Percentiles rank a stretch among this genome's conserved stretches.
Conservation (phyloP, 1,284 basidiomycete species). For the Cronartium quercuum region DNA sequence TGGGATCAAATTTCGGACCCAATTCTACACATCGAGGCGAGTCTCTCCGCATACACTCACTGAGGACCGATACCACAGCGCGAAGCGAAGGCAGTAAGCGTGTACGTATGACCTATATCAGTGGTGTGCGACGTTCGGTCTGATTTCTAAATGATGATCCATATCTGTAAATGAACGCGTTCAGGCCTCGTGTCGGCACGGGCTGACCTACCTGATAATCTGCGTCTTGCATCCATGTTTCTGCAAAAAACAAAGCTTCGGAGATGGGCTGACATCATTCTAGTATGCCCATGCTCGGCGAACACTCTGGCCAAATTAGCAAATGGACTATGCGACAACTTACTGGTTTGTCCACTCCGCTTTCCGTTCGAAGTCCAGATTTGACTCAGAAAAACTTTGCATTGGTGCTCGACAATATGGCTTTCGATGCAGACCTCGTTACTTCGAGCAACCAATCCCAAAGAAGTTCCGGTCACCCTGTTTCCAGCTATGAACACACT, state of each 20-base stretch:
- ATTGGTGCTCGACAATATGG: not conserved
- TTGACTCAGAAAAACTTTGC: not conserved
- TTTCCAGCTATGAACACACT: slow-evolving; percentile 98
- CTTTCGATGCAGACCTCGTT: slow-evolving; percentile 68
- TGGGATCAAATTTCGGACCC: slow-evolving; percentile 76
- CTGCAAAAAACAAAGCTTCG: slow-evolving; percentile 55
- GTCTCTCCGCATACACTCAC: slow-evolving; percentile 17
- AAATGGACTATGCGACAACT: slow-evolving; percentile 79
- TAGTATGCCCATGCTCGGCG: slow-evolving; percentile 89
- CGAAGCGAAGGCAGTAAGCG: no score
- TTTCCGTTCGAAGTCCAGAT: not conserved
- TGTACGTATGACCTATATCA: no score
- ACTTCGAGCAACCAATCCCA: slow-evolving; percentile 73
- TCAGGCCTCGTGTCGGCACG: no score
- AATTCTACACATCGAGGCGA: slow-evolving; percentile 82
- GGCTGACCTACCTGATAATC: no score
- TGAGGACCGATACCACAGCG: no score
- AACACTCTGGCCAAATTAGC: slow-evolving; percentile 92
- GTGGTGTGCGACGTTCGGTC: no score
- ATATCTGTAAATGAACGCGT: no score
- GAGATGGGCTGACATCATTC: slow-evolving; percentile 90
- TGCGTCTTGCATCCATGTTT: not conserved
- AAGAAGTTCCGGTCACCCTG: slow-evolving; percentile 68
- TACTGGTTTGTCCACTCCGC: slow-evolving; percentile 58
- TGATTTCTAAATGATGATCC: no score